Base-by-base conservation (phyloP, 192 early-diverging fungal genomes). In the Coemansia sp. region DNA sequence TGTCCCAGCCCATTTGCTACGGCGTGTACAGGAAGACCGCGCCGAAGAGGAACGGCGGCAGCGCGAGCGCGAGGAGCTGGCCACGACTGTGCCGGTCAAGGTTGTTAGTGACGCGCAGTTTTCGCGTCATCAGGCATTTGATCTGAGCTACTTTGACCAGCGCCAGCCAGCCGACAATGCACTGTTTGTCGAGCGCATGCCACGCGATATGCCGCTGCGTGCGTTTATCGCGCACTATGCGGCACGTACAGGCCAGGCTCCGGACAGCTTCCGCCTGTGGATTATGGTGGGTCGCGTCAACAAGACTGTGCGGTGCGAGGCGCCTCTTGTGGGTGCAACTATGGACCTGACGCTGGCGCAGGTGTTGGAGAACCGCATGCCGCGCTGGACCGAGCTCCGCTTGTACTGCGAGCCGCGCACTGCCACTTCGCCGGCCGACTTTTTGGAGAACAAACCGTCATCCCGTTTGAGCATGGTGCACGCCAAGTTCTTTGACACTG, bases 221-320 rank as follows among this genome's bases (percentile, higher is more conserved):
- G 69, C 63, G 16, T 88, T 86, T 57, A 85, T 87, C 73, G 57
- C 75, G 23, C 62, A 65, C 3, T 68, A 92, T 12, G 84, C 83
- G 12, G 51, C 71, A 29, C 56, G 64, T 26, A 69, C 86, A 49
- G 71, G 75, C 29, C 49, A 86, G 11, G 59, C 82, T 0, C 63
- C 73, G 2, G 84, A 82, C 12, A 72, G 83, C 38, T 82, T 95
- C 53, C 85, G 94, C 8, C 65, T 97, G 51, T 99, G 97, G 97
- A 82, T 83, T 0, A 79, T 97, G 64, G 88, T 92, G 14, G 88
- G 88, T 18, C 88, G 97, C 4, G 88, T 95, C 71, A 99, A 99
- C 82, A 88, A 89, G 71, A 98, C 97, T 3, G 66, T 92, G 20
- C 86, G 97, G 39, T 90, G 90, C 9, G 95, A 97, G 64, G 45